These are phyloP conservation scores for Lichtheimia hyalospora DNA, from an alignment of 371 early-diverging fungal species.

Conservation along the genomic window DNA sequence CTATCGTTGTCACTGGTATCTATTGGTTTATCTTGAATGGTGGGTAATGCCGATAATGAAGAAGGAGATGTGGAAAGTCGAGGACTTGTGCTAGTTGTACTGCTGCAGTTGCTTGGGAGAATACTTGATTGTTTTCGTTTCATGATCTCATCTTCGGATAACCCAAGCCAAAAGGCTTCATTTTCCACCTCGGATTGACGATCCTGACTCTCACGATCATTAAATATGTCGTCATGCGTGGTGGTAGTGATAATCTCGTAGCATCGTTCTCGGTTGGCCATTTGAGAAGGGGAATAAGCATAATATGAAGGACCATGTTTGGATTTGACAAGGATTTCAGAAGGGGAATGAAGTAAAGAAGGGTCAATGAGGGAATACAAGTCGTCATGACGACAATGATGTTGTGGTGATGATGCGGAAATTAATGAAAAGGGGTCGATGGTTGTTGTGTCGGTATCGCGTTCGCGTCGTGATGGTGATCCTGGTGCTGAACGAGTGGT, in stretches of 20 bases:
- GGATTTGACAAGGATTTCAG: neutral
- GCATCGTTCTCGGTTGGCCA: neutral
- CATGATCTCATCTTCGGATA: constrained; percentile 1
- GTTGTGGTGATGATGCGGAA: no score
- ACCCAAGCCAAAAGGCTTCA: neutral
- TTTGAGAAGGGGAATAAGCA: neutral
- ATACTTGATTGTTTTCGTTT: neutral
- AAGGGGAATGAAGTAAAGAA: neutral
- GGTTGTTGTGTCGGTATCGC: no score
- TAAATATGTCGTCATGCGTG: neutral
- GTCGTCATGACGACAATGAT: no score
- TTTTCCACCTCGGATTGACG: constrained; percentile 2
- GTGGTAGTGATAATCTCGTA: constrained; percentile 2
- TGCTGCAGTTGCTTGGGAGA: neutral
- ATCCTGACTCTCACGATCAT: neutral
- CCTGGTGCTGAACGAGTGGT: no score
- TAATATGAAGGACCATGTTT: neutral
- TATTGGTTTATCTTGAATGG: no score
- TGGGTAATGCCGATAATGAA: no score
- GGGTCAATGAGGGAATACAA: neutral
- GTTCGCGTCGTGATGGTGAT: no score
- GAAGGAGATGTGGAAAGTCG: no score
- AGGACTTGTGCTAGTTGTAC: neutral
- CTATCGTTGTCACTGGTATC: no score
- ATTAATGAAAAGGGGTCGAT: no score